Evolutionary conservation across 148 eudicot genomes (phyloP).

Genomic region (Gaultheria prostrata): DNA sequence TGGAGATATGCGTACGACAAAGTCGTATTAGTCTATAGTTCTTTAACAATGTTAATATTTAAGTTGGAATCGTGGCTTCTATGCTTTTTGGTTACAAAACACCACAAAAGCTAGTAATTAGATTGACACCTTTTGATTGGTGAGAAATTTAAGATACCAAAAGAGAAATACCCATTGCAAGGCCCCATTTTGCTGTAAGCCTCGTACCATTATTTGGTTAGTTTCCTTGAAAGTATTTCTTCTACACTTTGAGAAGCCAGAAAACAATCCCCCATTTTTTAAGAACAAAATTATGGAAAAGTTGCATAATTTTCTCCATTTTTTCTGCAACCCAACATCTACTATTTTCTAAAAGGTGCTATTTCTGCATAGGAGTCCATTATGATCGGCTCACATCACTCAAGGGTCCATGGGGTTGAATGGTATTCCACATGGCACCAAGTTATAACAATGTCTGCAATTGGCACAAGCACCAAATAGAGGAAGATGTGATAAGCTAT

Average conservation of each 20-base stretch:
- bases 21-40: neutral
- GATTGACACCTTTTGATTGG: neutral
- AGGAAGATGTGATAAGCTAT: slow-evolving; percentile 18
- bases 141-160: neutral
- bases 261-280: neutral
- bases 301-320: neutral
- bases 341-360: slow-evolving; percentile 1
- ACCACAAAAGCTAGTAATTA: neutral
- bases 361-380: slow-evolving; percentile 12
- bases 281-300: neutral
- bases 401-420: slow-evolving; percentile 17
- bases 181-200: neutral
- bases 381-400: slow-evolving; percentile 10
- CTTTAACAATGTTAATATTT: neutral
- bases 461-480: neutral
- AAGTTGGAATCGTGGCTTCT: neutral
- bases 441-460: slow-evolving; percentile 7
- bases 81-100: neutral
- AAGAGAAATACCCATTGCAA: neutral
- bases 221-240: neutral
- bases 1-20: neutral
- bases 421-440: slow-evolving; percentile 21
- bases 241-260: neutral
- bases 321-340: neutral
- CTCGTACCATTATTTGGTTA: neutral